Conservation (phyloP, 108 stramenopile genomes). For the Stephanodiscus minutulus region DNA sequence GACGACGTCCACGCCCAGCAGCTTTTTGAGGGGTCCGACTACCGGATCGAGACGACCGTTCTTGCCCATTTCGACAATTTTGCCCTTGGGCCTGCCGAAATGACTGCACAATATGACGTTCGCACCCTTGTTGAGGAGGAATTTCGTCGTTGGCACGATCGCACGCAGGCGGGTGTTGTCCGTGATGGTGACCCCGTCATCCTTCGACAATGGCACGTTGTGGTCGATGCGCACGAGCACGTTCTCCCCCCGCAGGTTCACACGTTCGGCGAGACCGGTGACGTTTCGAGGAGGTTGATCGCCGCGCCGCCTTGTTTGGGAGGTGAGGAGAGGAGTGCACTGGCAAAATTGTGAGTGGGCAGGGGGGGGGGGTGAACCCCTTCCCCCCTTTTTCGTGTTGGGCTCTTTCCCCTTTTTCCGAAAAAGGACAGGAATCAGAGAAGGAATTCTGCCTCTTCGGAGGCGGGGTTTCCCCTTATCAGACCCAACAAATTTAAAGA, state of each 20-base stretch:
- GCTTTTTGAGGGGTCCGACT: slow-evolving; percentile 64
- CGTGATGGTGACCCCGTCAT: slow-evolving; percentile 83
- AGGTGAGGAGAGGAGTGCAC: no score
- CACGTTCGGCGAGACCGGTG: slow-evolving; percentile 75
- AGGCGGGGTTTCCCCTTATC: no score
- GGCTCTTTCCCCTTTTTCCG: no score
- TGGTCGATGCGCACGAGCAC: slow-evolving; percentile 90
- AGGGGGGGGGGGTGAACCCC: no score
- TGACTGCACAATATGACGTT: slow-evolving; percentile 89
- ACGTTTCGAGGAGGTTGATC: no score
- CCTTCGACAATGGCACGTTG: slow-evolving; percentile 88
- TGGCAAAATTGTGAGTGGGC: no score
- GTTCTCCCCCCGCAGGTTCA: slow-evolving; percentile 76
- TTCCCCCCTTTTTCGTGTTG: no score
- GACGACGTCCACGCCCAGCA: slow-evolving; percentile 67
- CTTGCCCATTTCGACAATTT: slow-evolving; percentile 88
- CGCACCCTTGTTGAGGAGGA: slow-evolving; percentile 85
- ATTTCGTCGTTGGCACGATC: slow-evolving; percentile 88
- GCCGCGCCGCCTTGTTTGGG: no score
- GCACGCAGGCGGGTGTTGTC: slow-evolving; percentile 90
- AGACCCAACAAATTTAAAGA: no score
- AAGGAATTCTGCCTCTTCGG: no score
- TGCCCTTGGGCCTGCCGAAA: slow-evolving; percentile 91
- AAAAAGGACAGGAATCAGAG: no score
- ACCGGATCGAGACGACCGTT: slow-evolving; percentile 86